These are phyloP conservation scores for Vigna trinervia DNA, from an alignment of 306 rosid genomes.

Conservation along the genomic window DNA sequence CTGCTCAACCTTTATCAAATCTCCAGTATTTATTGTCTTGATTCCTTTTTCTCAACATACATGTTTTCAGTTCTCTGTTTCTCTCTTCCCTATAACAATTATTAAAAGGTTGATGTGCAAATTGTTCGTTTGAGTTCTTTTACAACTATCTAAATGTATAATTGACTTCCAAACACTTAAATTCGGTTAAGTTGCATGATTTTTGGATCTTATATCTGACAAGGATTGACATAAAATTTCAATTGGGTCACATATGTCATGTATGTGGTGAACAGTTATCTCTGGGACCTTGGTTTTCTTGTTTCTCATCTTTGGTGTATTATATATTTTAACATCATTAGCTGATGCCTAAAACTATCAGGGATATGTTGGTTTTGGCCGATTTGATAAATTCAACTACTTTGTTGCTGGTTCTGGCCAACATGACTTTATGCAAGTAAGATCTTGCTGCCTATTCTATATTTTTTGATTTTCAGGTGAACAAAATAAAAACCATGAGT, in stretches of 20 bases:
- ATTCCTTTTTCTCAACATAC: too few species aligned
- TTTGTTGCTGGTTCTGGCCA: conserved; percentile 81
- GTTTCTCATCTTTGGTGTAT: conserved; percentile 26
- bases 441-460: conserved; percentile 41
- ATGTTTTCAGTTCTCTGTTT: too few species aligned
- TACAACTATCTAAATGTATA: not conserved
- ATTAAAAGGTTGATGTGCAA: not conserved
- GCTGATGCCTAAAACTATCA: conserved; percentile 50
- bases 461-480: not conserved
- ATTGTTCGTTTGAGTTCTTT: conserved; percentile 7
- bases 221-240: not conserved
- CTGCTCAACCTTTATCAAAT: too few species aligned
- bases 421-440: conserved; percentile 82
- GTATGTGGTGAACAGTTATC: conserved; percentile 32
- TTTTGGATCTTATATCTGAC: conserved; percentile 24
- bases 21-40: too few species aligned
- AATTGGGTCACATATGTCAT: conserved; percentile 2
- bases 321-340: conserved; percentile 37
- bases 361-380: conserved; percentile 95
- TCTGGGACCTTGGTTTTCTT: conserved; percentile 7
- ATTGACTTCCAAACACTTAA: conserved; percentile 24
- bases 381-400: conserved; percentile 71
- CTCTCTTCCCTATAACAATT: too few species aligned
- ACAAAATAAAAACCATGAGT: conserved; percentile 5
- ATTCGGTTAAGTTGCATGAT: conserved; percentile 16